Evolutionary conservation across 495 filamentous ascomycete species (phyloP).

Genomic region (Aspergillus baeticus): DNA sequence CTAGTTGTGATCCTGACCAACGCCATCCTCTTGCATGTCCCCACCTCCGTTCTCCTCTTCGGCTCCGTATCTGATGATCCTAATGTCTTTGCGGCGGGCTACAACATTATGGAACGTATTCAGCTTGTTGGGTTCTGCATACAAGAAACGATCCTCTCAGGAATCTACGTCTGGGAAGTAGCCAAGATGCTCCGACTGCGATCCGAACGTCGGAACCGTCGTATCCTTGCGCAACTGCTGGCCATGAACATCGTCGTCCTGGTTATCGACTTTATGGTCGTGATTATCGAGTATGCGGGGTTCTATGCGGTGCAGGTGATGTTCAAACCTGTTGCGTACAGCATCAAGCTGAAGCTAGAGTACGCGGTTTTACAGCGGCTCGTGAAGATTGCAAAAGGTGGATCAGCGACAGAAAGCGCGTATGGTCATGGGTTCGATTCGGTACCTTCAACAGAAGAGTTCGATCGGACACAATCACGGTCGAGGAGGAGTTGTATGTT

Average conservation of each 20-base stretch:
- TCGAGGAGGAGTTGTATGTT: neutral
- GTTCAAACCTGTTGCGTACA: slow-evolving; percentile 51
- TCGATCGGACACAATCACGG: neutral
- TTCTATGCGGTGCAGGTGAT: slow-evolving; percentile 49
- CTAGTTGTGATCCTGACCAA: slow-evolving; percentile 45
- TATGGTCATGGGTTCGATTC: neutral
- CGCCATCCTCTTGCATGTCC: slow-evolving; percentile 42
- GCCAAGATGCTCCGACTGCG: slow-evolving; percentile 41
- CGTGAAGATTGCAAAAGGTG: slow-evolving; percentile 28
- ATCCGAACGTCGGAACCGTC: slow-evolving; percentile 23
- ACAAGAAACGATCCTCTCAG: slow-evolving; percentile 57
- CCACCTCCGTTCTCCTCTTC: slow-evolving; percentile 42
- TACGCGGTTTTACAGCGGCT: slow-evolving; percentile 52
- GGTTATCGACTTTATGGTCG: slow-evolving; percentile 45
- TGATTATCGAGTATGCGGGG: slow-evolving; percentile 46
- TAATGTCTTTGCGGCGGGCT: slow-evolving; percentile 35
- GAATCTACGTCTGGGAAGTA: slow-evolving; percentile 55
- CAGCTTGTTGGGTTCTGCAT: slow-evolving; percentile 54
- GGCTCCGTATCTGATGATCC: slow-evolving; percentile 29
- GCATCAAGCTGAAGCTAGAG: slow-evolving; percentile 55
- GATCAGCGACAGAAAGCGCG: neutral
- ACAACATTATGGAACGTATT: slow-evolving; percentile 50
- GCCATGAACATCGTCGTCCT: slow-evolving; percentile 50
- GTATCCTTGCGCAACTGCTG: slow-evolving; percentile 46
- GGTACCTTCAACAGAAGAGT: neutral